These are phyloP conservation scores for Arabidopsis hybrid DNA, from an alignment of 441 rosid genomes.

Conservation along the genomic window DNA sequence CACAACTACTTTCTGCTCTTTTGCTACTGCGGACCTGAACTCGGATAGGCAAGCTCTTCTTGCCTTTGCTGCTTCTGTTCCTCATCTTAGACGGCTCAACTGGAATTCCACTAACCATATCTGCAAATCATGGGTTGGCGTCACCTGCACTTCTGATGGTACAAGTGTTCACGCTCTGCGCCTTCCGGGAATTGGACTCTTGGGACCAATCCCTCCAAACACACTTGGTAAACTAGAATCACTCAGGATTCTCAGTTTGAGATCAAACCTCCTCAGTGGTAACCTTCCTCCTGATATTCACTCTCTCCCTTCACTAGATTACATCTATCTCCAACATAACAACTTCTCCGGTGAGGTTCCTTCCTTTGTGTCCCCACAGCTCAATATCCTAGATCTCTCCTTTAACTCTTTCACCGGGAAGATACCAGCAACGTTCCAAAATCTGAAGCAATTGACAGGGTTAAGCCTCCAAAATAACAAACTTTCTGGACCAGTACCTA, in stretches of 20 bases:
- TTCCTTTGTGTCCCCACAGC: constrained; percentile 49
- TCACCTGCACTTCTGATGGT: constrained; percentile 53
- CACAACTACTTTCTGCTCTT: constrained; percentile 27
- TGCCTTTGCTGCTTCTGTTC: constrained; percentile 54
- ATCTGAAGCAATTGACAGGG: constrained; percentile 52
- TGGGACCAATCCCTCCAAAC: constrained; percentile 63
- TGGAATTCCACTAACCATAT: constrained; percentile 57
- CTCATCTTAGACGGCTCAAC: constrained; percentile 59
- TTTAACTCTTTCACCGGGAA: constrained; percentile 65
- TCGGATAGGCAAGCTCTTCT: constrained; percentile 73
- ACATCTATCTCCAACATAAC: constrained; percentile 71
- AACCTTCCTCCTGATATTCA: constrained; percentile 67
- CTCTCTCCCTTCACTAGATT: constrained; percentile 60
- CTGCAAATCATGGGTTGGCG: constrained; percentile 70
- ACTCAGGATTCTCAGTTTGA: constrained; percentile 63
- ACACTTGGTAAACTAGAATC: constrained; percentile 68
- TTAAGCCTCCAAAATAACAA: constrained; percentile 63
- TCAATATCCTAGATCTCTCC: constrained; percentile 66
- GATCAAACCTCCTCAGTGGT: constrained; percentile 67
- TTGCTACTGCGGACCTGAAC: constrained; percentile 56
- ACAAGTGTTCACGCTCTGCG: constrained; percentile 54
- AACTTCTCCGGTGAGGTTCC: constrained; percentile 73
- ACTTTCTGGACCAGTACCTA: constrained; percentile 65
- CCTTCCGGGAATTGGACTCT: constrained; percentile 71
- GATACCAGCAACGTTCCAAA: constrained; percentile 54